These are phyloP conservation scores for Talaromyces piceae DNA, from an alignment of 2,329 filamentous ascomycete genomes.

Conservation along the genomic window DNA sequence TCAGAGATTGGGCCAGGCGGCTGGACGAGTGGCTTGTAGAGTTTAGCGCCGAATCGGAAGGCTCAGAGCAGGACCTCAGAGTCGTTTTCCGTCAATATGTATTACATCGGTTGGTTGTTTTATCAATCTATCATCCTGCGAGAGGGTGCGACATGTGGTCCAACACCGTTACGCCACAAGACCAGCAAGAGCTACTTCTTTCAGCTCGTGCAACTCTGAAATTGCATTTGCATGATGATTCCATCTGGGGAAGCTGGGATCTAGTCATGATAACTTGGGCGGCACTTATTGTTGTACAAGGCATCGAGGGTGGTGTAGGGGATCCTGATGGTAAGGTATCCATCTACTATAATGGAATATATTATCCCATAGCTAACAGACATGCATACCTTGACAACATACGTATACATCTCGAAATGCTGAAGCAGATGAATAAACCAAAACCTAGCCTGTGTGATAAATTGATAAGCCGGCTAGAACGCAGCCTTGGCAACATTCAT, in stretches of 20 bases:
- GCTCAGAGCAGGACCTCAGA: conserved; percentile 9
- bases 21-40: conserved; percentile 12
- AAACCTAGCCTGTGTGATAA: conserved; percentile 7
- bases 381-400: conserved; percentile 8
- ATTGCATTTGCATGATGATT: conserved; percentile 10
- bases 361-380: neutral
- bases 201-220: conserved; percentile 12
- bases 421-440: conserved; percentile 8
- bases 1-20: conserved; percentile 10
- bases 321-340: conserved; percentile 6
- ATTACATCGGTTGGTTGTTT: conserved; percentile 12
- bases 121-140: conserved; percentile 12
- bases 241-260: conserved; percentile 10
- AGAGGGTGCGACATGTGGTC: conserved; percentile 11
- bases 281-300: conserved; percentile 10
- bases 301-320: conserved; percentile 10
- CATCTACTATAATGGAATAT: neutral
- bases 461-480: conserved; percentile 9
- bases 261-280: conserved; percentile 12
- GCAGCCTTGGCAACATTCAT: conserved; percentile 6
- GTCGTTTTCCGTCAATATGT: conserved; percentile 12
- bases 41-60: conserved; percentile 6
- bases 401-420: conserved; percentile 12
- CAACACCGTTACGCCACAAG: conserved; percentile 9
- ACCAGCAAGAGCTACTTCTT: conserved; percentile 9